phyloP scores from a whole-genome alignment of 106 monocot species.

The Allium sativum region DNA sequence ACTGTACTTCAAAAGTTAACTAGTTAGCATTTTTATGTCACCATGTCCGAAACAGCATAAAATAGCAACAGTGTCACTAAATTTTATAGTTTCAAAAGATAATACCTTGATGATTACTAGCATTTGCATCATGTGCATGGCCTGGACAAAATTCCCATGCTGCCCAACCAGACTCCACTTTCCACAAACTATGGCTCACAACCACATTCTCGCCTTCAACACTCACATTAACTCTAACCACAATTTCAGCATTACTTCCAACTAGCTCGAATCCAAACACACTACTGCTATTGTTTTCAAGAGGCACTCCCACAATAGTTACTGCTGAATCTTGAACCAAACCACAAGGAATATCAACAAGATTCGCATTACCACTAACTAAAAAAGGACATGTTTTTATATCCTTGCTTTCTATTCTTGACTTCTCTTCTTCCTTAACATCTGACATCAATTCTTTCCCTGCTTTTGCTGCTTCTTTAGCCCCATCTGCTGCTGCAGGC shows the following conservation, averaged over 20 bases:
- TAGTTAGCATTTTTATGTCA: too few species aligned
- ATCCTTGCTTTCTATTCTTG: neutral
- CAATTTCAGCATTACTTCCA: slow-evolving; percentile 17
- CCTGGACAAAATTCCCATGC: slow-evolving; percentile 58
- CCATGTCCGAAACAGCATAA: too few species aligned
- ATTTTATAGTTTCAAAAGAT: neutral
- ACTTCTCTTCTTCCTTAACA: neutral
- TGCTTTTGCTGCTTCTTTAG: slow-evolving; percentile 44
- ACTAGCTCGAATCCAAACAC: slow-evolving; percentile 46
- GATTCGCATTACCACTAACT: slow-evolving; percentile 7
- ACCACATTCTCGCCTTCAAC: slow-evolving; percentile 24
- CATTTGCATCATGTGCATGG: neutral
- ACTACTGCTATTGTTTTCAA: slow-evolving; percentile 15
- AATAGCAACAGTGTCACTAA: neutral
- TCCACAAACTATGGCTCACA: slow-evolving; percentile 43
- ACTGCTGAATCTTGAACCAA: slow-evolving; percentile 66
- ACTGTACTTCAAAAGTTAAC: too few species aligned
- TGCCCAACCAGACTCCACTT: slow-evolving; percentile 43
- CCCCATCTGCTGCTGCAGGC: slow-evolving; percentile 38
- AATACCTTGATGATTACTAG: slow-evolving; percentile 25
- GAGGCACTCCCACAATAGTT: slow-evolving; percentile 44
- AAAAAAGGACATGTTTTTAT: slow-evolving; percentile 26
- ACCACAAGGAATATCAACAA: slow-evolving; percentile 56
- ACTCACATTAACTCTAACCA: slow-evolving; percentile 49
- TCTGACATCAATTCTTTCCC: slow-evolving; percentile 25